Evolutionary conservation across 805 yeast species (phyloP).

Genomic region (Dipodascus albidus): DNA sequence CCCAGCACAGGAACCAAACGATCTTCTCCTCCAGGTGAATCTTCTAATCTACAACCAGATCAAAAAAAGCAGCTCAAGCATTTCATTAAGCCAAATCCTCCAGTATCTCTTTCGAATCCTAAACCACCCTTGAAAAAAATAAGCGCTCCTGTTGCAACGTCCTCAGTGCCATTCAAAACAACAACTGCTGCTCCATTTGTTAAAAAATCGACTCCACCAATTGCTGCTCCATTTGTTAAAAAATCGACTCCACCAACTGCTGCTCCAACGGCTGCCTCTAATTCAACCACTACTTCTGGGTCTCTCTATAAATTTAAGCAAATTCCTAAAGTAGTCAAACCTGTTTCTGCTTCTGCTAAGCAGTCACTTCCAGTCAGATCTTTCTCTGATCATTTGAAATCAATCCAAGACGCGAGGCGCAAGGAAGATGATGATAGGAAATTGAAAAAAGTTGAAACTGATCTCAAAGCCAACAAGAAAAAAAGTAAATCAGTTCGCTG

Average conservation of each 20-base stretch:
- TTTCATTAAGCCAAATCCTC: background rate
- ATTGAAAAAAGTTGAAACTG: background rate
- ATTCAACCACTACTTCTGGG: background rate
- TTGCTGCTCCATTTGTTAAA: too few relatives aligned
- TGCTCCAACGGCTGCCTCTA: background rate
- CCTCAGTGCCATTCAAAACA: too few relatives aligned
- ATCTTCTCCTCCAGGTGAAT: background rate
- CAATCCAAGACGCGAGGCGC: background rate
- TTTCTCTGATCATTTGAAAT: background rate
- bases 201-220: too few relatives aligned
- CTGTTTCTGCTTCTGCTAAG: background rate
- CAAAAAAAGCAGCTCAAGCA: background rate
- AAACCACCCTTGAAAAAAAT: too few relatives aligned
- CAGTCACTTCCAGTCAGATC: background rate
- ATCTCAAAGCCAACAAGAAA: conserved; percentile 1
- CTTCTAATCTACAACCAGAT: background rate
- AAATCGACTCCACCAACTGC: background rate
- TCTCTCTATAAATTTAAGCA: background rate
- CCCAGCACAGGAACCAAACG: background rate
- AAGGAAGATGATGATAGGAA: background rate
- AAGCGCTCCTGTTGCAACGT: too few relatives aligned
- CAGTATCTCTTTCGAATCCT: too few relatives aligned
- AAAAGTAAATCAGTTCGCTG: conserved; percentile 11
- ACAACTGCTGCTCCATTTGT: too few relatives aligned
- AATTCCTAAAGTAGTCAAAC: background rate